Base-by-base conservation (phyloP, 805 yeast genomes). In the Pichia pseudocactophila region DNA sequence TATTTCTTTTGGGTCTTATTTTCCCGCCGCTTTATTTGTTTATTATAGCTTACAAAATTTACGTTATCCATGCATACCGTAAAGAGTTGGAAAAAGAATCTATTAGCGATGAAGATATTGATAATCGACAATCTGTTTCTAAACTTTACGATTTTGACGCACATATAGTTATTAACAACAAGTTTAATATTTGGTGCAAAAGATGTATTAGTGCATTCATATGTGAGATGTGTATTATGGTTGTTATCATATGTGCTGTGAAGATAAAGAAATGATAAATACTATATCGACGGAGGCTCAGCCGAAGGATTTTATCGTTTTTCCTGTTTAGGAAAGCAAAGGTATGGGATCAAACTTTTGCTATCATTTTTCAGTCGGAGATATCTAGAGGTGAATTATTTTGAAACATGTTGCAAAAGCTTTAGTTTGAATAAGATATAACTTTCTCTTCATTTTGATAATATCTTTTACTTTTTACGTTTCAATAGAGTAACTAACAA, bases 141-240 rank as follows among this genome's bases (percentile, higher is more conserved):
- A 7, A 28, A 2, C 16, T 30, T 6, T 40, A 36, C 28, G 28
- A 34, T 37, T 53, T 50, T 49, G 47, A 47, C 10, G 32, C 22
- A 2, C 58, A 54, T 39, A 34, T 42, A 20, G 13, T 5, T 4
- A 42, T 40, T 18, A 33, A 48, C 40, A 34, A 32, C 19, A 33
- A 32, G 18, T 40, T 50, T 36, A 37, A 36, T 35, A 31, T 30
- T 9, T 54, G 58, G 58, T 36, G 49, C 11, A 45, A 47, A 16
- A 37, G 55, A 15, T 37, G 51, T 7, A 15, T 43, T 16, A 34
- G 40, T 30, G 49, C 44, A 2, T 36, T 54, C 18, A 18, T 42
- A 15, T 48, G 33, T n/a, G 56, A 54, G 40, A 7, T 36, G 12
- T 40, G 47, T 25, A 20, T 51, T 22, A 33, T 39, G 12, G 34